phyloP scores from a whole-genome alignment of 805 yeast species.

The Sugiyamaella boreocaroliniensis region DNA sequence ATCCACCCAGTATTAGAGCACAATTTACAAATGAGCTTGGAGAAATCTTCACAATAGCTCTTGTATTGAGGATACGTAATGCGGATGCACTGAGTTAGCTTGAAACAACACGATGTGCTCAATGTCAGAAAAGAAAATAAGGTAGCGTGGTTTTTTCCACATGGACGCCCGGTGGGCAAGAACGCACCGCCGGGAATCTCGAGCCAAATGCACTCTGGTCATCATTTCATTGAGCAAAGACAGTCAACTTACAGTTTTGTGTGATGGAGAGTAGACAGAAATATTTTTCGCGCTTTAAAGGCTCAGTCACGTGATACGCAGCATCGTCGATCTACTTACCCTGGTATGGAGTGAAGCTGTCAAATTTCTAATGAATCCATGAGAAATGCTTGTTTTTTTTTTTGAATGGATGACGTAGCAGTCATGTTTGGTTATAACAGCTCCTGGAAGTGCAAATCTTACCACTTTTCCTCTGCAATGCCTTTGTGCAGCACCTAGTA shows the following conservation, averaged over 20 bases:
- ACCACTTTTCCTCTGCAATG: too few relatives aligned
- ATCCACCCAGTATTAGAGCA: not conserved
- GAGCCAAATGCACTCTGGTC: conserved; percentile 99
- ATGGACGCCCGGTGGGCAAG: conserved; percentile 52
- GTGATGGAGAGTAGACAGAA: not conserved
- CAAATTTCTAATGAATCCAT: too few relatives aligned
- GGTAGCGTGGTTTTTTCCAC: conserved; percentile 99
- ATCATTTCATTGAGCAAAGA: conserved; percentile 45
- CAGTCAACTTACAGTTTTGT: conserved; percentile 21
- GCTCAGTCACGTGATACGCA: not conserved
- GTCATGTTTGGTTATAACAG: too few relatives aligned
- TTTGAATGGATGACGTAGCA: too few relatives aligned
- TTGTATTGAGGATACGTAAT: not conserved
- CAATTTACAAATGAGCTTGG: not conserved
- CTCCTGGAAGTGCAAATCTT: too few relatives aligned
- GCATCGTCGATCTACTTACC: too few relatives aligned
- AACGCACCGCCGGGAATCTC: conserved; percentile 47
- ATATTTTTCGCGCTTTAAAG: not conserved
- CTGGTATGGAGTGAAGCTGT: not conserved
- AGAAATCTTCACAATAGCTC: not conserved
- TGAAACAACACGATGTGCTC: not conserved
- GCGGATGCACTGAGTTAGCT: not conserved
- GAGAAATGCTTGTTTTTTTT: too few relatives aligned
- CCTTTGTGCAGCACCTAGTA: too few relatives aligned
- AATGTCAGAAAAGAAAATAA: conserved; percentile 36